Conservation (phyloP, 768 basidiomycete genomes). For the Leccinum rimulosum region DNA sequence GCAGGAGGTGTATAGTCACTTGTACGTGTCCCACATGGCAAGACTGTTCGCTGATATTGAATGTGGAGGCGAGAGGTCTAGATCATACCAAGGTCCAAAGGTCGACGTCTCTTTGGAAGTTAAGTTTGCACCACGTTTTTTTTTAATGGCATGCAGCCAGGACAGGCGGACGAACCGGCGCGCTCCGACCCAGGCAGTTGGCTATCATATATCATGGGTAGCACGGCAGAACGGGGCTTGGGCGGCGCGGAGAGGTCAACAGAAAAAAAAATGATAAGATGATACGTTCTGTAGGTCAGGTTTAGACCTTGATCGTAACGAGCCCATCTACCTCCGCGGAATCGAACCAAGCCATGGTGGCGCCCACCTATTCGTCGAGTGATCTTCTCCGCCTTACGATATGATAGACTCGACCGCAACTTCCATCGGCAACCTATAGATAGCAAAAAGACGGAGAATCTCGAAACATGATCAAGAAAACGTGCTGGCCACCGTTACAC, state of each 20-base stretch:
- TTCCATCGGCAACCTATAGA: not conserved
- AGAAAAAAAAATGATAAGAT: no score
- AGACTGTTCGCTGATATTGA: constrained; percentile 19
- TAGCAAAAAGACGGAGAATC: not conserved
- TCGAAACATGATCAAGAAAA: constrained; percentile 1
- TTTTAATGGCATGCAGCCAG: not conserved
- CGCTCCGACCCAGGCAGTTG: not conserved
- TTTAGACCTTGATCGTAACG: constrained; percentile 12
- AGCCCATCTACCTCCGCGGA: constrained; percentile 23
- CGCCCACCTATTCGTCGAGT: not conserved
- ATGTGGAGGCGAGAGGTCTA: constrained; percentile 1
- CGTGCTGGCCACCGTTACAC: constrained; percentile 2
- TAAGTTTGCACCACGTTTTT: not conserved
- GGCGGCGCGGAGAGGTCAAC: constrained; percentile 1
- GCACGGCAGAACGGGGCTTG: constrained; percentile 16
- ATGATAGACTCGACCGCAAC: constrained; percentile 2
- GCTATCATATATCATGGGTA: no score
- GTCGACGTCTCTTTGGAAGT: not conserved
- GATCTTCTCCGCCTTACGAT: constrained; percentile 6
- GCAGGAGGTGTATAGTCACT: constrained; percentile 9
- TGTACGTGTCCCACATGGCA: constrained; percentile 1
- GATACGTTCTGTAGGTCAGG: not conserved
- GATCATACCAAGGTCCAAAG: not conserved
- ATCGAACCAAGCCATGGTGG: constrained; percentile 5
- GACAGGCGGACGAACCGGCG: constrained; percentile 9